Evolutionary conservation across 768 basidiomycete species (phyloP).

Genomic region (Lentinula boryana): DNA sequence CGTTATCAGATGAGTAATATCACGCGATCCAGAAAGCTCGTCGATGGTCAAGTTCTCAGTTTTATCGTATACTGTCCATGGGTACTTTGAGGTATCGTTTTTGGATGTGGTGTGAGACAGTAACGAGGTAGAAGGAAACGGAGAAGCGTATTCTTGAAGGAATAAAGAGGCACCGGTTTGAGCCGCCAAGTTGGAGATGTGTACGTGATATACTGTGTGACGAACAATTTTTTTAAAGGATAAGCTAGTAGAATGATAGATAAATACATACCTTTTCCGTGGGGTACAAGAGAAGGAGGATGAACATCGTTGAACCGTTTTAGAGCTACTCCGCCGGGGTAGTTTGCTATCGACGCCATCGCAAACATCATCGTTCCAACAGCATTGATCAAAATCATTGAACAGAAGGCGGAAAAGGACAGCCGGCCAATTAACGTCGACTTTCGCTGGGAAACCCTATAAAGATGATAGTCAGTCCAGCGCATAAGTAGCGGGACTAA

Average conservation of each 20-base stretch:
- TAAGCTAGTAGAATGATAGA: neutral
- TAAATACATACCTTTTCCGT: slow-evolving; percentile 19
- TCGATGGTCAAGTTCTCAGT: slow-evolving; percentile 54
- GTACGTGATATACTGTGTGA: slow-evolving; percentile 47
- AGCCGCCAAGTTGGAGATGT: slow-evolving; percentile 80
- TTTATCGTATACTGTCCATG: slow-evolving; percentile 63
- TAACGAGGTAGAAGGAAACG: slow-evolving; percentile 28
- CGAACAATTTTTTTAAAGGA: no score
- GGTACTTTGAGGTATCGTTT: slow-evolving; percentile 8
- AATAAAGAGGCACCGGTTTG: slow-evolving; percentile 92
- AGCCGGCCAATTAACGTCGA: slow-evolving; percentile 40
- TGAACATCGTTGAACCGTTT: slow-evolving; percentile 50
- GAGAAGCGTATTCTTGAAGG: slow-evolving; percentile 60
- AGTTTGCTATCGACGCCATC: slow-evolving; percentile 64
- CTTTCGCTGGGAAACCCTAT: slow-evolving; percentile 45
- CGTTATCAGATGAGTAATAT: slow-evolving; percentile 58
- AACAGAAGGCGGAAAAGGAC: slow-evolving; percentile 36
- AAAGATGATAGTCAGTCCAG: neutral
- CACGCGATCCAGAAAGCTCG: slow-evolving; percentile 29
- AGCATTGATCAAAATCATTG: slow-evolving; percentile 47
- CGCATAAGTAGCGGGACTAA: neutral
- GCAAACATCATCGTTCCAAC: slow-evolving; percentile 47
- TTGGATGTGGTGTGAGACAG: slow-evolving; percentile 9
- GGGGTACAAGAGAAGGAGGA: slow-evolving; percentile 12
- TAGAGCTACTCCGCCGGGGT: slow-evolving; percentile 84